Conservation (phyloP, 1,284 basidiomycete species). For the Prillingera fragicola region DNA sequence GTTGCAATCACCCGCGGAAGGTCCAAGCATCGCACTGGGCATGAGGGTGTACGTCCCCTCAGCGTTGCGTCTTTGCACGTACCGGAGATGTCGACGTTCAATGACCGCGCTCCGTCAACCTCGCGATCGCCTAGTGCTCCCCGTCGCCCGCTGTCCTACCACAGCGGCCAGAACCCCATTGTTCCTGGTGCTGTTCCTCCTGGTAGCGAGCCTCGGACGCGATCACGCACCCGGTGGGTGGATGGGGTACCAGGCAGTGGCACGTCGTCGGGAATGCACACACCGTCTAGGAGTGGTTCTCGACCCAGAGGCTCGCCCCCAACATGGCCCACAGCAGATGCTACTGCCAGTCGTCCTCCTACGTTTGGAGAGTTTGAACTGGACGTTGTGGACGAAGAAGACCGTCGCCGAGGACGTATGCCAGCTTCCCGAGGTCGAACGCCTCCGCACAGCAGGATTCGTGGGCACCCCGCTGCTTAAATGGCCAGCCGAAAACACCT, state of each 20-base stretch:
- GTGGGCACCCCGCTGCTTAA: too few relatives aligned
- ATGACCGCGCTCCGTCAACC: too few relatives aligned
- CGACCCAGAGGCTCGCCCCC: constrained; percentile 4
- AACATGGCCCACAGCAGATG: neutral
- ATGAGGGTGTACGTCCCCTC: neutral
- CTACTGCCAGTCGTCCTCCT: neutral
- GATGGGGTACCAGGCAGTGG: neutral
- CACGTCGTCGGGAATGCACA: neutral
- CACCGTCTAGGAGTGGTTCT: neutral
- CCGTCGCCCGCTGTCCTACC: constrained; percentile 2
- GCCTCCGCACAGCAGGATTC: too few relatives aligned
- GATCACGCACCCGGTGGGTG: neutral
- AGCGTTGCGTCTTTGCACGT: too few relatives aligned
- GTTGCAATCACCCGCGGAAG: constrained; percentile 12
- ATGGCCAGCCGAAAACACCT: too few relatives aligned
- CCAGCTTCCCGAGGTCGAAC: too few relatives aligned
- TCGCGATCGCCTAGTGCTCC: neutral
- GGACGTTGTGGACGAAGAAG: constrained; percentile 14
- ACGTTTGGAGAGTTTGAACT: constrained; percentile 15
- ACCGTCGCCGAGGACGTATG: constrained; percentile 1
- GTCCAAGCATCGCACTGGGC: neutral
- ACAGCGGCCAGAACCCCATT: neutral
- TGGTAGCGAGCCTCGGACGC: neutral
- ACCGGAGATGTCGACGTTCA: too few relatives aligned
- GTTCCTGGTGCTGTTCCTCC: neutral